Evolutionary conservation across 2,329 filamentous ascomycete genomes (phyloP).

Genomic region (Dothideomycetes sp.): DNA sequence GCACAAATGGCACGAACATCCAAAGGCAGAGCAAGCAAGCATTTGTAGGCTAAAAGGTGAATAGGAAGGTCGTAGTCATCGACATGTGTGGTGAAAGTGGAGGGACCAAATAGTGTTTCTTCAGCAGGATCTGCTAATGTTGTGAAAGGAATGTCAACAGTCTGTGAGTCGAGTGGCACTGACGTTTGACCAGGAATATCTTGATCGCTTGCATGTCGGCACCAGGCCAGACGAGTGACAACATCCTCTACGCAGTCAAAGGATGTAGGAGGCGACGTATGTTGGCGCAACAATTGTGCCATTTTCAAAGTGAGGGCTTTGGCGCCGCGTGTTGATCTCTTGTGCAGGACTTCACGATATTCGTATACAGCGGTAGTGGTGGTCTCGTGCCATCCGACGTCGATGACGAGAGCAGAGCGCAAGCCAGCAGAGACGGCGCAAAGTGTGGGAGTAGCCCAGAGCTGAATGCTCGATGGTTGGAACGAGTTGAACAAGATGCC

Average conservation of each 20-base stretch:
- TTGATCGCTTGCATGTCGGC: constrained; percentile 28
- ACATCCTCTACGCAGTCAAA: constrained; percentile 81
- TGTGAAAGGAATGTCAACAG: constrained; percentile 58
- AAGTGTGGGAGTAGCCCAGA: constrained; percentile 70
- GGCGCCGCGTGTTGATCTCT: constrained; percentile 64
- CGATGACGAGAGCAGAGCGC: constrained; percentile 75
- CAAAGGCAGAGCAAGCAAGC: constrained; percentile 64
- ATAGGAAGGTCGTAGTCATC: constrained; percentile 84
- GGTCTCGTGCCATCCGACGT: constrained; percentile 90
- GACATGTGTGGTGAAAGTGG: constrained; percentile 46
- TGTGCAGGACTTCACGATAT: constrained; percentile 68
- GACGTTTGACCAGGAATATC: constrained; percentile 31
- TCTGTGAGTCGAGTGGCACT: constrained; percentile 33
- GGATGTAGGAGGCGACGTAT: constrained; percentile 22
- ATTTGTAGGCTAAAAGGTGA: constrained; percentile 65
- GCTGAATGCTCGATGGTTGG: constrained; percentile 68
- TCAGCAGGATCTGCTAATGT: constrained; percentile 68
- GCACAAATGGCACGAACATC: constrained; percentile 81
- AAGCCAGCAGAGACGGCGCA: constrained; percentile 69
- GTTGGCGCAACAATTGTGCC: constrained; percentile 45
- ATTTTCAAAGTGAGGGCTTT: constrained; percentile 55
- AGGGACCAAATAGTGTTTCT: constrained; percentile 58
- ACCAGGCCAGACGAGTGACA: constrained; percentile 69
- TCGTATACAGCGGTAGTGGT: constrained; percentile 81
- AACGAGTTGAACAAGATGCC: constrained; percentile 76